A percentile compares a stretch with the other conserved stretches of the same genome.
phyloP scores from a whole-genome alignment of 2,329 filamentous ascomycete genomes.

The Phoma sp. region DNA sequence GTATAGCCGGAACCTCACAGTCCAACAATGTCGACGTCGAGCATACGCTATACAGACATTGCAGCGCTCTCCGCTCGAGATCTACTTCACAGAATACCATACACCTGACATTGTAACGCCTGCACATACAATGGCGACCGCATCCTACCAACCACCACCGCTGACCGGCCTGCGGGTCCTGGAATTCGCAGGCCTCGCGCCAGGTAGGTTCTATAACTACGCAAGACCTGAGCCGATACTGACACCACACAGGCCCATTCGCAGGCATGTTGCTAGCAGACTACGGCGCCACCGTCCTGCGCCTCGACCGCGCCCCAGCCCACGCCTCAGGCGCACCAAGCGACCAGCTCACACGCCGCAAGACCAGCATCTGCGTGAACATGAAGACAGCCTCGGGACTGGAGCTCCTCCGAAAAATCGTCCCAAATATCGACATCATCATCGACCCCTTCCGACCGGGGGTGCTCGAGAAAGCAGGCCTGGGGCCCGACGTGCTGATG shows the following conservation, averaged over 20 bases:
- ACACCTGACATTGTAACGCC: not conserved
- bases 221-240: too few species aligned
- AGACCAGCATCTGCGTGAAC: conserved; percentile 79
- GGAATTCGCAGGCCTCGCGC: conserved; percentile 69
- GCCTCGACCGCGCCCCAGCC: conserved; percentile 72
- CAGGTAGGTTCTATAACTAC: conserved; percentile 49
- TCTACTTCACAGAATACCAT: not conserved
- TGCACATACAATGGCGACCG: conserved; percentile 26
- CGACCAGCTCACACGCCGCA: conserved; percentile 81
- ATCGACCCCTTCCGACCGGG: conserved; percentile 95
- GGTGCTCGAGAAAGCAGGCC: conserved; percentile 82
- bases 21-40: conserved; percentile 40
- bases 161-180: conserved; percentile 66
- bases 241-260: conserved; percentile 70
- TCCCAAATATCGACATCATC: conserved; percentile 72
- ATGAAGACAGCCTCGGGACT: conserved; percentile 72
- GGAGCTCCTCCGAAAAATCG: conserved; percentile 70
- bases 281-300: conserved; percentile 82
- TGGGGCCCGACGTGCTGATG: conserved; percentile 73
- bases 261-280: conserved; percentile 84
- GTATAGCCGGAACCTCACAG: conserved; percentile 34
- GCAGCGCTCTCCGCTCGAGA: not conserved
- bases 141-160: conserved; percentile 51
- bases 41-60: conserved; percentile 16
- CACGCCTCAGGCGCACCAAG: conserved; percentile 59